Evolutionary conservation across 441 rosid genomes (phyloP), one percentile per base, ranked within the genome.

Genomic region (Erysimum cheiri): DNA sequence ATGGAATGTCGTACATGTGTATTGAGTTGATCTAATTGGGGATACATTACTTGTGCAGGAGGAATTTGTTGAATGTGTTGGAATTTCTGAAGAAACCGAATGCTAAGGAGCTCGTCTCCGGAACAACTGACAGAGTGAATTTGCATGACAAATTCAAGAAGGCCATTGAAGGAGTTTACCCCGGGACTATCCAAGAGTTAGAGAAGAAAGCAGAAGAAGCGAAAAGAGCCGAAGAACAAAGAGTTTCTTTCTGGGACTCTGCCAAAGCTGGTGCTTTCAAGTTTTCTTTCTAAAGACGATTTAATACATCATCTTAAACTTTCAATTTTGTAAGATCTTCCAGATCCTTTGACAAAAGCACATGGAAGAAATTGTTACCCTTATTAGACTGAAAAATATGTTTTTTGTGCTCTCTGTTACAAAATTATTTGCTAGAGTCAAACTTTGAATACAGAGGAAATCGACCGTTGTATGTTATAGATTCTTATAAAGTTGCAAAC

Each of bases 11-110:
- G 39, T 48, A 17, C 6, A n/a, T 48, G 15, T 57, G 62, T 33
- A 8, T 60, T 43, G 64, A 52, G 35, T 41, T 67, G 74, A 36
- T 67, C 58, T 47, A 53, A 74, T 35, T 8, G 22, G 55, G 13
- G 35, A 35, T 50, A 67, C 56, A 13, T 60, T 28, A 57, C 40
- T 31, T 62, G 56, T 80, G 81, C 92, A 92, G 98, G 90, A 92
- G 94, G 44, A 92, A 94, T 76, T 74, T 94, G 80, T 48, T 90
- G 78, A 85, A 88, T 36, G 97, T 92, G 44, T 46, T 91, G 77
- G 92, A 92, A 36, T 94, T 94, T 77, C 87, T 94, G 32, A 88
- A 85, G 84, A 87, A 83, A 75, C 97, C 98, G 0, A 92, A 94
- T 77, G 97, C 98, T 1, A 80, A 83, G 22, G 84, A 77, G 28